phyloP scores from a whole-genome alignment of 495 filamentous ascomycete genomes.

The Neurospora discreta region DNA sequence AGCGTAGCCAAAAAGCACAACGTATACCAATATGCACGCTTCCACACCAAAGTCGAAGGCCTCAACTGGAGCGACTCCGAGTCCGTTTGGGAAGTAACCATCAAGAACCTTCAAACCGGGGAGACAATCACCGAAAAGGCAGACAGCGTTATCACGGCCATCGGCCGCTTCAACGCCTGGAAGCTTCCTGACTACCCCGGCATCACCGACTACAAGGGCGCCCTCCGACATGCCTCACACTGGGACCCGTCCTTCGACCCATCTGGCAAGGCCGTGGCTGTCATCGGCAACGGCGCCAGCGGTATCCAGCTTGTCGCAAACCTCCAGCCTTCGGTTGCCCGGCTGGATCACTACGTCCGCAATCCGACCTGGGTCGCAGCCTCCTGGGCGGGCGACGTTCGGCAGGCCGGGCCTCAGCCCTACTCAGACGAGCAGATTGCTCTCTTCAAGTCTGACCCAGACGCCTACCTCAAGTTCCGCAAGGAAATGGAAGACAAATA shows the following conservation, averaged over 20 bases:
- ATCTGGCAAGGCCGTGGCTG: conserved; percentile 34
- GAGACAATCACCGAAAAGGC: conserved; percentile 22
- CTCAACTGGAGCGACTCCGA: conserved; percentile 42
- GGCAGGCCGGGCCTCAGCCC: conserved; percentile 33
- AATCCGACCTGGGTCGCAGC: conserved; percentile 61
- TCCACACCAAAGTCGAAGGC: conserved; percentile 38
- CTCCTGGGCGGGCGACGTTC: conserved; percentile 30
- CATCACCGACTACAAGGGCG: conserved; percentile 43
- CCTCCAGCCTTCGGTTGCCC: conserved; percentile 39
- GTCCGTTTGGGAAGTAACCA: conserved; percentile 40
- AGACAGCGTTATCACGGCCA: conserved; percentile 45
- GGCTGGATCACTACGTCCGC: conserved; percentile 53
- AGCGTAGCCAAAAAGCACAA: conserved; percentile 47
- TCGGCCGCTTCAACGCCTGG: conserved; percentile 46
- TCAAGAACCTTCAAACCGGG: conserved; percentile 20
- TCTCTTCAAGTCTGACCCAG: conserved; percentile 31
- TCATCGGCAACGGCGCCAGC: conserved; percentile 51
- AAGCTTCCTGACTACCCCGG: conserved; percentile 47
- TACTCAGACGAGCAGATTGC: conserved; percentile 38
- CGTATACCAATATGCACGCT: conserved; percentile 44
- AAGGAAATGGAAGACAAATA: conserved; percentile 45
- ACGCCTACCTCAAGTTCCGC: conserved; percentile 30
- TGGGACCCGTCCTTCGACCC: conserved; percentile 44
- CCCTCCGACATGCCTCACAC: conserved; percentile 39
- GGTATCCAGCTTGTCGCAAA: conserved; percentile 49